phyloP scores from a whole-genome alignment of 768 basidiomycete genomes.

The Mycena pura region DNA sequence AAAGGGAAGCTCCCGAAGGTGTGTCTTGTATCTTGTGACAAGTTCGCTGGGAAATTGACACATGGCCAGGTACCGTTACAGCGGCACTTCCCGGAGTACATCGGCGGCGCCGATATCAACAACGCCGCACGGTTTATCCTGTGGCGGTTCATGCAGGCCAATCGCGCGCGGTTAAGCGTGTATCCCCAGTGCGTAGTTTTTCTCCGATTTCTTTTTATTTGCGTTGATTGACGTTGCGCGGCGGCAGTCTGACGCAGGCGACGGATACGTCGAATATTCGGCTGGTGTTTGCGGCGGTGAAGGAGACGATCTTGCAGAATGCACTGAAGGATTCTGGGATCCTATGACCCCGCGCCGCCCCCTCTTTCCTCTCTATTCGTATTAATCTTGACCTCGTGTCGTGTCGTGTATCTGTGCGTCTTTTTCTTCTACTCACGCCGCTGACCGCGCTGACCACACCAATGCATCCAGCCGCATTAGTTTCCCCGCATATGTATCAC shows the following conservation, averaged over 20 bases:
- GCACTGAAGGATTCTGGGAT: constrained; percentile 87
- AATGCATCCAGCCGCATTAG: background rate
- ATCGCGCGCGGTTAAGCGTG: constrained; percentile 57
- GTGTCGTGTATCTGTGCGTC: constrained; percentile 15
- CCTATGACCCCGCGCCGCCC: constrained; percentile 44
- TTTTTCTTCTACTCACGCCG: background rate
- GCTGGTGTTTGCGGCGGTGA: constrained; percentile 86
- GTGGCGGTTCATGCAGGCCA: constrained; percentile 80
- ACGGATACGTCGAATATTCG: constrained; percentile 87
- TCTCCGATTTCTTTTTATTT: background rate
- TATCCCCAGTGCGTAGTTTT: constrained; percentile 58
- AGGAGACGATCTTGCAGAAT: constrained; percentile 93
- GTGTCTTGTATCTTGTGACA: background rate
- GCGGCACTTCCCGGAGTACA: constrained; percentile 57
- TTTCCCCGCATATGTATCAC: constrained; percentile 23
- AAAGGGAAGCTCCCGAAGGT: constrained; percentile 81
- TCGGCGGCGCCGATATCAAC: constrained; percentile 68
- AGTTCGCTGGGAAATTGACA: background rate
- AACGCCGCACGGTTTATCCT: constrained; percentile 80
- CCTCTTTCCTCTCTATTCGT: constrained; percentile 4
- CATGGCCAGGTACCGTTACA: constrained; percentile 43
- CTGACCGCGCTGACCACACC: background rate
- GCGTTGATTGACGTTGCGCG: background rate
- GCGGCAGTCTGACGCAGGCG: constrained; percentile 79
- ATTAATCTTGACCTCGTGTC: constrained; percentile 14